Evolutionary conservation across 345 rosid genomes (phyloP), one percentile per base, ranked within the genome.

Genomic region (Sonneratia alba): DNA sequence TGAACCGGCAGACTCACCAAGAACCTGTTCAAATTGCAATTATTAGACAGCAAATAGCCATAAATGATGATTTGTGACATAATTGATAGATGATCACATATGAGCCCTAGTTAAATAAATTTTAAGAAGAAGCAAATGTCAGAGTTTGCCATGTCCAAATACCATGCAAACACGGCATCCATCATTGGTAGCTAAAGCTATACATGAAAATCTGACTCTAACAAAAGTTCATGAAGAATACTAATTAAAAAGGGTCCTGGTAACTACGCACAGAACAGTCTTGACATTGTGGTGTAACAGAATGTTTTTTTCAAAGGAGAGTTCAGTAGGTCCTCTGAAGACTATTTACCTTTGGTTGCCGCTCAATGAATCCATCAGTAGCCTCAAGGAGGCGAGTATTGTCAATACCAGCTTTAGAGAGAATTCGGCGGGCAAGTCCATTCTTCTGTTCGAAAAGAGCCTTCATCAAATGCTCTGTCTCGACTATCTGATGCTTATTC

Each of bases 401-500:
- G 78, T 96, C 98, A 38, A 96, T 88, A 59, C 95, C 97, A 24
- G 78, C 81, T 79, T 91, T 92, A 36, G 92, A 82, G 83, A 96
- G 91, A 38, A 96, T 91, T 48, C 98, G 80, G 1, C 98, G 89
- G 51, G 99, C 98, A 79, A 96, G 94, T 45, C 99, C 99, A 81
- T 92, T 96, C 91, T 96, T 96, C 80, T 96, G 99, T 80, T 96
- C 98, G 79, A 96, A 74, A 1, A 96, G 82, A 45, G 97, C 89
- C 85, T 88, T 92, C 98, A 96, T 86, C 75, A 96, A 74, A 81
- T 96, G 99, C 76, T 96, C 98, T 0, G 99, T 96, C 87, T 96
- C 99, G 74, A 96, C 97, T 62, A 92, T 96, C 84, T 92, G 99
- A 72, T 96, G 98, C 85, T 92, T 96, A 71, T 92, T 91, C 79